A percentile compares a stretch with the other conserved stretches of the same genome.
Evolutionary conservation across 2,329 filamentous ascomycete genomes (phyloP).

Genomic region (Penicillium sp.): DNA sequence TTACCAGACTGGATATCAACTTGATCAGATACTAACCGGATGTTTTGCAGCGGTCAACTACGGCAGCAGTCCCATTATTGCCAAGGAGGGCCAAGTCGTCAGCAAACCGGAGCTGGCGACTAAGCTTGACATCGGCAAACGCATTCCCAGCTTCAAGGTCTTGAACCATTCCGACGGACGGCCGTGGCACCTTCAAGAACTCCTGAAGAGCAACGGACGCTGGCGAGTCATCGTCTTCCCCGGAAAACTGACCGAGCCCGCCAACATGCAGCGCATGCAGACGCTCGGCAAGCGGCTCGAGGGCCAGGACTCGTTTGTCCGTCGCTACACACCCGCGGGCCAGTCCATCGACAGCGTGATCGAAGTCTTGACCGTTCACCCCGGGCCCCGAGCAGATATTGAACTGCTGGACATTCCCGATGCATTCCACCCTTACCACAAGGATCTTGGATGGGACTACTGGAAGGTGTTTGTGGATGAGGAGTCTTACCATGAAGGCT

Average conservation of each 20-base stretch:
- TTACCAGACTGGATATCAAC: background rate
- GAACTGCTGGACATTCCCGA: conserved; percentile 50
- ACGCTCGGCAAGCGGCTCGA: conserved; percentile 47
- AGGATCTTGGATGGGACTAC: conserved; percentile 53
- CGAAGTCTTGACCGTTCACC: conserved; percentile 59
- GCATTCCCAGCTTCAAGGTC: conserved; percentile 35
- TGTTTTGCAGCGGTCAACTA: conserved; percentile 52
- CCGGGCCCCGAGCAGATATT: conserved; percentile 46
- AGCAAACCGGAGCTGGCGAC: conserved; percentile 21
- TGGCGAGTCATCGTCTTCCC: conserved; percentile 53
- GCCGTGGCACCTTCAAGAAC: conserved; percentile 38
- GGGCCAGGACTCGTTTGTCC: conserved; percentile 40
- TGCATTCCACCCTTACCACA: conserved; percentile 47
- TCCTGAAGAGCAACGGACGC: conserved; percentile 36
- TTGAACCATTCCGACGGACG: conserved; percentile 37
- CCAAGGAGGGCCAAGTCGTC: conserved; percentile 44
- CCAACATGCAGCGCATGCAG: conserved; percentile 46
- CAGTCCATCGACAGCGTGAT: conserved; percentile 48
- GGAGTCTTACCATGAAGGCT: conserved; percentile 45
- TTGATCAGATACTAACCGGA: conserved; percentile 8
- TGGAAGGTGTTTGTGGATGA: conserved; percentile 55
- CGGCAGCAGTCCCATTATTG: conserved; percentile 52
- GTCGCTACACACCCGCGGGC: conserved; percentile 39
- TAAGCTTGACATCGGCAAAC: conserved; percentile 32
- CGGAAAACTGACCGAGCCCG: conserved; percentile 49